Conservation (phyloP, 257 asterid species). For the Solanum infundibuliforme region DNA sequence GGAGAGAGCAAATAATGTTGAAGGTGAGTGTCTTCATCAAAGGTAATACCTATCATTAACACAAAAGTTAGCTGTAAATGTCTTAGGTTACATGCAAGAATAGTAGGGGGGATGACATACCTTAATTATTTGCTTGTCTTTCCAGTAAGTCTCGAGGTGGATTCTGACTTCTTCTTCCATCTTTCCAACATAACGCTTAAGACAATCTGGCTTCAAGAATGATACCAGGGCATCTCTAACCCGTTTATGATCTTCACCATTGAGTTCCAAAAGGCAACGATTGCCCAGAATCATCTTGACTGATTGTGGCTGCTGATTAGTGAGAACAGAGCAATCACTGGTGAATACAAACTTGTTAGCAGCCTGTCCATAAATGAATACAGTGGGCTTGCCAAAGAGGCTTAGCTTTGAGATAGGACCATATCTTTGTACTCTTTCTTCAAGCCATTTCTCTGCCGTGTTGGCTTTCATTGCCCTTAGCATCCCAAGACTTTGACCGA, state of each 20-base stretch:
- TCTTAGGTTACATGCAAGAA: neutral
- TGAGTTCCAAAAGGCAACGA: slow-evolving; percentile 45
- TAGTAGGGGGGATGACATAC: slow-evolving; percentile 5
- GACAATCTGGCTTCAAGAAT: slow-evolving; percentile 51
- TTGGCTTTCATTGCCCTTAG: slow-evolving; percentile 62
- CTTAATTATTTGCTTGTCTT: slow-evolving; percentile 42
- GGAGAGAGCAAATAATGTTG: slow-evolving; percentile 64
- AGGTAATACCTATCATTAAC: slow-evolving; percentile 41
- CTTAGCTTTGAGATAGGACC: slow-evolving; percentile 57
- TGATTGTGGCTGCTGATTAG: slow-evolving; percentile 46
- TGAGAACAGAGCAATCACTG: slow-evolving; percentile 25
- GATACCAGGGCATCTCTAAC: slow-evolving; percentile 50
- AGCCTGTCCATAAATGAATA: slow-evolving; percentile 59
- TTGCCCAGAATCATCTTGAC: slow-evolving; percentile 52
- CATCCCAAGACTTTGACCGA: slow-evolving; percentile 59
- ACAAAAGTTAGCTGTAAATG: neutral
- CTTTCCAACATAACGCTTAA: slow-evolving; percentile 50
- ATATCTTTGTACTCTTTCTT: slow-evolving; percentile 34
- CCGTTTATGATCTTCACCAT: slow-evolving; percentile 52
- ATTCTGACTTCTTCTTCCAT: slow-evolving; percentile 43
- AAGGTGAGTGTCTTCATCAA: slow-evolving; percentile 62
- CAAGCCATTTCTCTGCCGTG: slow-evolving; percentile 55
- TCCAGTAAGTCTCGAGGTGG: slow-evolving; percentile 48
- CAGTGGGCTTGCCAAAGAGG: slow-evolving; percentile 64
- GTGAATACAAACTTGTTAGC: slow-evolving; percentile 64